A percentile compares a stretch with the other conserved stretches of the same genome.
Conservation (phyloP, 139 green algal species). For the Edaphochlamys debaryana region DNA sequence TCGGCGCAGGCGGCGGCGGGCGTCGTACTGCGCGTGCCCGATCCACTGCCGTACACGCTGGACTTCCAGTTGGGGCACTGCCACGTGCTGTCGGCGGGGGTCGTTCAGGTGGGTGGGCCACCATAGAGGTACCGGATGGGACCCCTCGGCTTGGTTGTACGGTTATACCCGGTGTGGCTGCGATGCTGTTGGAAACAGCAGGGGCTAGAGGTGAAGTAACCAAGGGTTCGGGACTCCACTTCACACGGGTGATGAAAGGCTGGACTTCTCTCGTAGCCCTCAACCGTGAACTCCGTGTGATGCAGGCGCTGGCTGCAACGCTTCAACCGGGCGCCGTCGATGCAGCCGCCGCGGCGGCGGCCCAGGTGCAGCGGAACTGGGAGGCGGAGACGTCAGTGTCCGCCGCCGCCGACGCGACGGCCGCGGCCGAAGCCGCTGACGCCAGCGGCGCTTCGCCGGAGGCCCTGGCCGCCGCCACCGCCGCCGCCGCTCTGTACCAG, state of each 20-base stretch:
- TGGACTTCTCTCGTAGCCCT: too few species aligned
- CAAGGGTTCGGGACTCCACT: too few species aligned
- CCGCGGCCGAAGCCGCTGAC: not conserved
- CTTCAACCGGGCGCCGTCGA: slow-evolving; percentile 35
- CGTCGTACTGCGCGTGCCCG: too few species aligned
- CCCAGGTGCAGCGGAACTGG: slow-evolving; percentile 29
- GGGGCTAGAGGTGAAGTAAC: too few species aligned
- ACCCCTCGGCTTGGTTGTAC: too few species aligned
- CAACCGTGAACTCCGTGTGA: too few species aligned
- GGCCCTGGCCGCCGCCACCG: slow-evolving; percentile 14
- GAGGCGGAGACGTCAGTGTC: slow-evolving; percentile 31
- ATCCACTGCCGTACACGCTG: not conserved
- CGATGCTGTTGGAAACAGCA: too few species aligned
- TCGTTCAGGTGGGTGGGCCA: slow-evolving; percentile 11
- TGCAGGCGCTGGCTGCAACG: slow-evolving; percentile 16
- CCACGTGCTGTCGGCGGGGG: slow-evolving; percentile 23
- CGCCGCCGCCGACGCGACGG: not conserved
- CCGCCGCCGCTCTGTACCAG: slow-evolving; percentile 28
- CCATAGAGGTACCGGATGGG: too few species aligned
- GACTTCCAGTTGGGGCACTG: slow-evolving; percentile 29
- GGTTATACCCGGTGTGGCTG: too few species aligned
- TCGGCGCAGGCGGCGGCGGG: not conserved
- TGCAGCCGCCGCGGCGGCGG: not conserved
- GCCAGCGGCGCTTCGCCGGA: not conserved
- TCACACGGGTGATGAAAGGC: too few species aligned